These are phyloP conservation scores for Trichopus zeylanicus DNA, from an alignment of 116 monocot genomes.

Conservation along the genomic window DNA sequence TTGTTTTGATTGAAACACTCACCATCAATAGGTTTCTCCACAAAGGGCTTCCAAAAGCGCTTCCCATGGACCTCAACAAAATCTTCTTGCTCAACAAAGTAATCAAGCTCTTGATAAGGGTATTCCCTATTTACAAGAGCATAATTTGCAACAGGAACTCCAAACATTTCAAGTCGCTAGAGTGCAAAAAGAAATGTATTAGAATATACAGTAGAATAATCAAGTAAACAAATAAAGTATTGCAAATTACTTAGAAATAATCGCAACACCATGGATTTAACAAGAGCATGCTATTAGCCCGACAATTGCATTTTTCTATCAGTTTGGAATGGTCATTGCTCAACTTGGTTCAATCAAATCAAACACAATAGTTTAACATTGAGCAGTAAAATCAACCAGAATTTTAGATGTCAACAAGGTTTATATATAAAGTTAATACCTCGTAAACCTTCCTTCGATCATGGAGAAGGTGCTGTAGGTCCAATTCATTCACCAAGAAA, in stretches of 20 bases:
- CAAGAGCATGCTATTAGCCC: too few relatives aligned
- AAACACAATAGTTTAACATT: too few relatives aligned
- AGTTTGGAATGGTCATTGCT: too few relatives aligned
- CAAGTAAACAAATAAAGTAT: not conserved
- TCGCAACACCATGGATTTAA: too few relatives aligned
- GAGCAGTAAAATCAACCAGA: too few relatives aligned
- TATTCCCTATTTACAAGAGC: conserved; percentile 88
- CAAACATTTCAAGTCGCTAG: conserved; percentile 77
- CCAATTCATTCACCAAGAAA: conserved; percentile 92
- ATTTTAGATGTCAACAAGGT: not conserved
- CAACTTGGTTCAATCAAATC: too few relatives aligned
- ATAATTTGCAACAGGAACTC: conserved; percentile 92
- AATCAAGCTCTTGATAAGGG: conserved; percentile 86
- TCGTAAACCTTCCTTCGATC: conserved; percentile 98
- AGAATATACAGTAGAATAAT: too few relatives aligned
- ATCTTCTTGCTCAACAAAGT: conserved; percentile 98
- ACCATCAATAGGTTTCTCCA: conserved; percentile 99
- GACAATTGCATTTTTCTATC: too few relatives aligned
- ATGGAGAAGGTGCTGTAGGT: conserved; percentile 90
- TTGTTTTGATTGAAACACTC: not conserved
- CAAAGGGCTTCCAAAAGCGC: conserved; percentile 96
- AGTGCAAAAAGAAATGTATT: conserved; percentile 10
- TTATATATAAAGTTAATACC: conserved; percentile 38
- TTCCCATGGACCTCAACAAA: conserved; percentile 96
- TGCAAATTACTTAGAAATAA: not conserved